Evolutionary conservation across 2,329 filamentous ascomycete species (phyloP).

Genomic region (Amauroascus verrucosus): DNA sequence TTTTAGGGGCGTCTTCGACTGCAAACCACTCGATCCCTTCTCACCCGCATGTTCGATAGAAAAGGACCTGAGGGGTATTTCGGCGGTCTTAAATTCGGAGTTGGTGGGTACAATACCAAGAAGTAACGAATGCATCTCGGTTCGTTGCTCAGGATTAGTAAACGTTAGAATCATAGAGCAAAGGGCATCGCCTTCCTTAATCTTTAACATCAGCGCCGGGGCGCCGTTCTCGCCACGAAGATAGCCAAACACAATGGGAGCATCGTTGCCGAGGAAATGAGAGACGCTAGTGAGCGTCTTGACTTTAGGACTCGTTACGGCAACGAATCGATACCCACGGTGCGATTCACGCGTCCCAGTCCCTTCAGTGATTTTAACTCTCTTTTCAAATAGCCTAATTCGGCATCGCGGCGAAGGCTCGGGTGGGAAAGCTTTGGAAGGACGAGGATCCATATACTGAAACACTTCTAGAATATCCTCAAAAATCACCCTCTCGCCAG

Average conservation of each 20-base stretch:
- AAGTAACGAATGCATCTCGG: constrained; percentile 60
- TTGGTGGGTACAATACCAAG: constrained; percentile 59
- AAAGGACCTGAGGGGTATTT: constrained; percentile 57
- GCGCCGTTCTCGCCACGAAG: constrained; percentile 60
- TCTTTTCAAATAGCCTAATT: constrained; percentile 63
- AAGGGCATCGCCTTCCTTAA: constrained; percentile 54
- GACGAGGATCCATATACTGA: constrained; percentile 67
- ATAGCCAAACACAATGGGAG: constrained; percentile 68
- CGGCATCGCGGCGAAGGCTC: constrained; percentile 63
- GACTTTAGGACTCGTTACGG: constrained; percentile 66
- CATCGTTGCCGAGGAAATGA: constrained; percentile 54
- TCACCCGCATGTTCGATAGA: constrained; percentile 45
- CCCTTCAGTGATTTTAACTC: constrained; percentile 57
- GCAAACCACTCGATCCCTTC: constrained; percentile 23
- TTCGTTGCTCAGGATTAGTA: constrained; percentile 58
- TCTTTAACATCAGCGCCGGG: constrained; percentile 60
- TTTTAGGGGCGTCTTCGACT: constrained; percentile 27
- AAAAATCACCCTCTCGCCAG: constrained; percentile 61
- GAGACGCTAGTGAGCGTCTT: constrained; percentile 69
- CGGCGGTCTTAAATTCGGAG: constrained; percentile 60
- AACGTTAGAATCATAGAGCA: constrained; percentile 72
- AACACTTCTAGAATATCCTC: constrained; percentile 61
- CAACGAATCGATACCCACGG: constrained; percentile 65
- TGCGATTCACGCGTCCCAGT: constrained; percentile 63
- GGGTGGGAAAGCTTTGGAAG: constrained; percentile 63